Percentiles rank a stretch among this genome's conserved stretches.
Evolutionary conservation across 176 grass and related monocot species (phyloP).

Genomic region (Triticum monococcum): DNA sequence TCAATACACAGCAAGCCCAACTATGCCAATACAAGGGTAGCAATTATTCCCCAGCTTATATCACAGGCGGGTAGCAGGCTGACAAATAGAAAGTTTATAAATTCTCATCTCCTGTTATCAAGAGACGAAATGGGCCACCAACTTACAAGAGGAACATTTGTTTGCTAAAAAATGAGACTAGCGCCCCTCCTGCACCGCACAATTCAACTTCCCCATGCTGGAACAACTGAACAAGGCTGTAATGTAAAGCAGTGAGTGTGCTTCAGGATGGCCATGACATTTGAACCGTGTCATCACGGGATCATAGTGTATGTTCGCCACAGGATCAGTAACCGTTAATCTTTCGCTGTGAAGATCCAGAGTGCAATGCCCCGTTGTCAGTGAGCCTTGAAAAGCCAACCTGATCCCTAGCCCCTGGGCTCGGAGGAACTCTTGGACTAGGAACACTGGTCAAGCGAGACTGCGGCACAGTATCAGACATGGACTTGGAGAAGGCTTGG

Average conservation of each 20-base stretch:
- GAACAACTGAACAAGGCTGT: conserved; percentile 29
- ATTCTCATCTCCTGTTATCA: conserved; percentile 29
- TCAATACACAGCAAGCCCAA: conserved; percentile 10
- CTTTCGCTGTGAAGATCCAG: conserved; percentile 57
- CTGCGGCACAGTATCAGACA: conserved; percentile 44
- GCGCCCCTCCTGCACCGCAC: neutral
- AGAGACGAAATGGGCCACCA: conserved; percentile 36
- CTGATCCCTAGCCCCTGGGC: conserved; percentile 48
- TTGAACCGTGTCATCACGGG: conserved; percentile 19
- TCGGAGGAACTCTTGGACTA: conserved; percentile 43
- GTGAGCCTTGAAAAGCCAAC: conserved; percentile 61
- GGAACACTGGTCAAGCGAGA: conserved; percentile 42
- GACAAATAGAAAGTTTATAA: conserved; percentile 29
- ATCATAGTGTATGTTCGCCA: conserved; percentile 15
- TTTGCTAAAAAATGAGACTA: conserved; percentile 32
- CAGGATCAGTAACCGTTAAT: conserved; percentile 89
- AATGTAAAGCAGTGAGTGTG: conserved; percentile 21
- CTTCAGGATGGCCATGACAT: conserved; percentile 38
- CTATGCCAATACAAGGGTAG: conserved; percentile 3
- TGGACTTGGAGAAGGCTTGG: conserved; percentile 88
- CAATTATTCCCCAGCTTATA: conserved; percentile 44
- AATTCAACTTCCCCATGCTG: conserved; percentile 26
- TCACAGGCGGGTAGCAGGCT: conserved; percentile 16
- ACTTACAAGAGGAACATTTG: conserved; percentile 39
- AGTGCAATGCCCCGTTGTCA: conserved; percentile 39